Percentiles rank a stretch among this genome's conserved stretches.
Conservation (phyloP, 2,329 filamentous ascomycete species). For the Mycosphaerelloides madeirae region DNA sequence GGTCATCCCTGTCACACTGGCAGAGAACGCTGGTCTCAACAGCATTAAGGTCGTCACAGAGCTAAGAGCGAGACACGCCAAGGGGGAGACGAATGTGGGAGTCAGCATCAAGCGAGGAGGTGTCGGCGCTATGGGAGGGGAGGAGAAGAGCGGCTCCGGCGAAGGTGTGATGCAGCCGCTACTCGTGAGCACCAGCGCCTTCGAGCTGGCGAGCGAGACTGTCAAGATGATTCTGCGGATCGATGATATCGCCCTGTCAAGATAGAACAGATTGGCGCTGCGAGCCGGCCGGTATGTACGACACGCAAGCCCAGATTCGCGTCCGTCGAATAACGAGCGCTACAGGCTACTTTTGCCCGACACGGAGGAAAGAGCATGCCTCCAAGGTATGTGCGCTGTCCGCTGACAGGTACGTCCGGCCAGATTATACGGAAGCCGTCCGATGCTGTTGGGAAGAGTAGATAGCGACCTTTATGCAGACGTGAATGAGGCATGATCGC, state of each 20-base stretch:
- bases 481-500: too few species aligned
- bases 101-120: constrained; percentile 98
- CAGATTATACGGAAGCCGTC: too few species aligned
- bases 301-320: too few species aligned
- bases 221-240: constrained; percentile 88
- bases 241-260: constrained; percentile 57
- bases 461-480: too few species aligned
- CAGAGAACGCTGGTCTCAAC: constrained; percentile 95
- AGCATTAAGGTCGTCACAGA: constrained; percentile 99
- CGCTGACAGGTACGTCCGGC: too few species aligned
- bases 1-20: constrained; percentile 91
- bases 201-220: constrained; percentile 94
- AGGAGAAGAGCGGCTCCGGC: constrained; percentile 28
- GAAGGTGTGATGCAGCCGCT: constrained; percentile 83
- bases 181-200: constrained; percentile 93
- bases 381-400: too few species aligned
- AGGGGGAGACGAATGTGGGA: constrained; percentile 91
- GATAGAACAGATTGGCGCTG: constrained; percentile 17
- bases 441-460: too few species aligned
- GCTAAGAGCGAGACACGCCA: constrained; percentile 85
- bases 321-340: too few species aligned
- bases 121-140: constrained; percentile 83
- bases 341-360: too few species aligned
- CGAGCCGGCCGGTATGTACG: too few species aligned
- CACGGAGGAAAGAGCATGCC: too few species aligned